Evolutionary conservation across 2,329 filamentous ascomycete genomes (phyloP), one percentile per base, ranked within the genome.

Genomic region (Chaetomium sp.): DNA sequence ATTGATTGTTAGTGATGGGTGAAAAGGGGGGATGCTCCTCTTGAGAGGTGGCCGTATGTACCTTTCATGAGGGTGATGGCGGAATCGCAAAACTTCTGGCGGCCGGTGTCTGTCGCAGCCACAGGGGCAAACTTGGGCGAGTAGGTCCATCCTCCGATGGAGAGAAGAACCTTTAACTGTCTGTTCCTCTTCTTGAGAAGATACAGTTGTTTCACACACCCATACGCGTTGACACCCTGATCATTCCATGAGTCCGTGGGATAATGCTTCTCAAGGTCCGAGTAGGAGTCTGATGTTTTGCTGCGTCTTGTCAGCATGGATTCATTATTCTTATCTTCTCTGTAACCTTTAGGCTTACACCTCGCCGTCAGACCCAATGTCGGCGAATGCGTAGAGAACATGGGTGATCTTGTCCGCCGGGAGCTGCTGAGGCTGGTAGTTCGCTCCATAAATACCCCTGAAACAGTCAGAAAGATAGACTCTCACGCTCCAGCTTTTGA

Each of bases 111-210:
- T 0, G 85, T 86, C 14, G 81, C 82, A 0, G 82, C 82, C 0
- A 85, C 80, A 6, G 74, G 72, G 1, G 82, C 76, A 66, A 92
- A 89, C 63, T 88, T 86, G 52, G 79, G 71, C 3, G 86, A 88
- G 68, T 87, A 89, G 0, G 83, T 88, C 84, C 86, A 94, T 12
- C 90, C 90, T 42, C 90, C 90, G 57, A 95, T 87, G 38, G 86
- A 89, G 7, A 94, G 78, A n/a, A 94, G 73, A 2, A 87, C 78
- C 71, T 95, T 95, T 55, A 95, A 71, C 52, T 88, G 82, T 19
- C 89, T 82, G 68, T 95, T 82, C 62, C 78, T 73, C 71, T 90
- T 85, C 76, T 95, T 95, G 52, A 88, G 77, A 1, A 89, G 70
- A 68, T 80, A 89, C 1, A 95, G 74, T 67, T 92, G 88, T 72